phyloP scores from a whole-genome alignment of 2,329 filamentous ascomycete genomes.

The Xylariaceae sp. region DNA sequence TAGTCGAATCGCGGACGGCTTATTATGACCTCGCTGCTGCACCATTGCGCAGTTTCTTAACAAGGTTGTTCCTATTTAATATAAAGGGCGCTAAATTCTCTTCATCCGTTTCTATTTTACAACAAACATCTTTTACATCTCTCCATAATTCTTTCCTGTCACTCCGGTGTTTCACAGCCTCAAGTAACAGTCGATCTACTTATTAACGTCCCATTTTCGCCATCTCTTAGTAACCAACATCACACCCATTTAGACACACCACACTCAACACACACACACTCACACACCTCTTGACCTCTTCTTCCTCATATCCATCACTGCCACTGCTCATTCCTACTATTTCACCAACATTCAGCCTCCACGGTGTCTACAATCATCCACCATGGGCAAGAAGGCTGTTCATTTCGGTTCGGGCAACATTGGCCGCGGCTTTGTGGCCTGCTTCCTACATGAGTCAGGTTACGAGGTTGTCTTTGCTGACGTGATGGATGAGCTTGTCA shows the following conservation, averaged over 20 bases:
- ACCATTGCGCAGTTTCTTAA: background rate
- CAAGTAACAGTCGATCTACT: background rate
- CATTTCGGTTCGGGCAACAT: slow-evolving; percentile 90
- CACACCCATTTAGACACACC: background rate
- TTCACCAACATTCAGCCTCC: background rate
- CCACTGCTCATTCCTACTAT: background rate
- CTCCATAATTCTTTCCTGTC: background rate
- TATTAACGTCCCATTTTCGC: background rate
- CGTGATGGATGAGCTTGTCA: slow-evolving; percentile 82
- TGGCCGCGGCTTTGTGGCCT: slow-evolving; percentile 82
- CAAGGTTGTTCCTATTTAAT: background rate
- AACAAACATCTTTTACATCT: background rate
- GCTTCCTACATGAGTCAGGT: slow-evolving; percentile 91
- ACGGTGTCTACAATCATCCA: slow-evolving; percentile 28
- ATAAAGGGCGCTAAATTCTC: background rate
- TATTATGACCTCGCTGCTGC: background rate
- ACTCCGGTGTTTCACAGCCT: background rate
- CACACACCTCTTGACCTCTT: background rate
- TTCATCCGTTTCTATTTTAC: background rate
- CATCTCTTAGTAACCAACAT: background rate
- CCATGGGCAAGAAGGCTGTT: slow-evolving; percentile 69
- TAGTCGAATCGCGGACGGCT: background rate
- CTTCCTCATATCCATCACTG: background rate
- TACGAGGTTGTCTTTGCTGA: slow-evolving; percentile 97
- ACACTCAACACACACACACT: slow-evolving; percentile 3